Evolutionary conservation across 768 basidiomycete genomes (phyloP).

Genomic region (Gloeophyllum trabeum): DNA sequence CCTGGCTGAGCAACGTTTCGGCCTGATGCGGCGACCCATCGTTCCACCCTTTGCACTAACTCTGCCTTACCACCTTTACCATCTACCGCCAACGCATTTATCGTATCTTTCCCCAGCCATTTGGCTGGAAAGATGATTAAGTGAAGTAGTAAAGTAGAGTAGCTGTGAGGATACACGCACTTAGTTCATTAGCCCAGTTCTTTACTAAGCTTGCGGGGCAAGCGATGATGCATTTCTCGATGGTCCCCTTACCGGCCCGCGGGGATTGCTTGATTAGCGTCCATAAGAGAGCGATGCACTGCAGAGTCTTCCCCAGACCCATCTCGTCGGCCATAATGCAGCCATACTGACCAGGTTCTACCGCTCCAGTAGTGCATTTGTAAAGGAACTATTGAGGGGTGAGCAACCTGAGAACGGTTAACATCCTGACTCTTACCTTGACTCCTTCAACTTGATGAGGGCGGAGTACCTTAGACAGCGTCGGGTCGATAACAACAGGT

Average conservation of each 20-base stretch:
- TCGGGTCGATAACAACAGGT: slow-evolving; percentile 93
- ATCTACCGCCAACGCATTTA: slow-evolving; percentile 81
- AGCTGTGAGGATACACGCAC: slow-evolving; percentile 38
- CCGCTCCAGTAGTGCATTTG: slow-evolving; percentile 87
- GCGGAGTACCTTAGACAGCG: slow-evolving; percentile 74
- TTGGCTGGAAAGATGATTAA: slow-evolving; percentile 60
- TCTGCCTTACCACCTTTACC: slow-evolving; percentile 85
- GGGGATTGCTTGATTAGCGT: slow-evolving; percentile 94
- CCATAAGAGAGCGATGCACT: slow-evolving; percentile 94
- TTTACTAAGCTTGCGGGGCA: slow-evolving; percentile 95
- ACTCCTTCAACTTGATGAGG: slow-evolving; percentile 99
- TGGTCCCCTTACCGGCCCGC: slow-evolving; percentile 70
- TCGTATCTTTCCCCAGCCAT: slow-evolving; percentile 84
- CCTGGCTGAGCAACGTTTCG: slow-evolving; percentile 89
- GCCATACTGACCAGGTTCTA: slow-evolving; percentile 82
- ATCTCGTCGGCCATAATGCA: slow-evolving; percentile 99
- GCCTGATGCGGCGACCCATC: slow-evolving; percentile 86
- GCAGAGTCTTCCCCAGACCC: slow-evolving; percentile 95
- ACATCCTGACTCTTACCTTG: slow-evolving; percentile 45
- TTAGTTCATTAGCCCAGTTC: slow-evolving; percentile 97
- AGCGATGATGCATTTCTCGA: slow-evolving; percentile 96
- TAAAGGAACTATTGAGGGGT: slow-evolving; percentile 72
- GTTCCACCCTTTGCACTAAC: slow-evolving; percentile 63
- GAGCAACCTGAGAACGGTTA: slow-evolving; percentile 2
- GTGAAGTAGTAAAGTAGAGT: not conserved